Conservation (phyloP, 352 stramenopile species). For the Aphanomyces cochlioides region DNA sequence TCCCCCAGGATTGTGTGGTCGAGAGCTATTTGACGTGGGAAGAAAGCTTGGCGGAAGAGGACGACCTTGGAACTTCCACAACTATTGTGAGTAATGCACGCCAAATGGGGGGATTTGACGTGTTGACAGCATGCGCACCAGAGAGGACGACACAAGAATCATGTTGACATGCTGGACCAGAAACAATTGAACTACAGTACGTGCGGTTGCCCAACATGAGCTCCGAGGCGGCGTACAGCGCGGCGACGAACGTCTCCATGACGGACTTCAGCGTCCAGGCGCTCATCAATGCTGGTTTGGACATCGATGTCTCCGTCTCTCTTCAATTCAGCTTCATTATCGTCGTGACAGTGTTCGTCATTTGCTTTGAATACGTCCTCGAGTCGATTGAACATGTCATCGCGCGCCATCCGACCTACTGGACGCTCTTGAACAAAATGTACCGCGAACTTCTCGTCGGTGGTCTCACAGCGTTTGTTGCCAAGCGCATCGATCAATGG, state of each 20-base stretch:
- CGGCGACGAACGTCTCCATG: too few species aligned
- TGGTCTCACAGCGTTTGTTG: slow-evolving; percentile 26
- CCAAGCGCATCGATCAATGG: slow-evolving; percentile 29
- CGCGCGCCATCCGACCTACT: slow-evolving; percentile 28
- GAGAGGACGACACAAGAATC: neutral
- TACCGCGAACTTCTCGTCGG: slow-evolving; percentile 27
- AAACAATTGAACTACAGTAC: too few species aligned
- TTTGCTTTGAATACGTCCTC: slow-evolving; percentile 16
- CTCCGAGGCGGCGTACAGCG: neutral
- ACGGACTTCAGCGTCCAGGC: slow-evolving; percentile 1
- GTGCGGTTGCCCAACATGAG: too few species aligned
- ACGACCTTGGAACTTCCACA: too few species aligned
- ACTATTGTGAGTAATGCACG: too few species aligned
- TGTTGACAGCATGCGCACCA: too few species aligned
- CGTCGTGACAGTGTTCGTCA: slow-evolving; percentile 12
- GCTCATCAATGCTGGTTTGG: slow-evolving; percentile 24
- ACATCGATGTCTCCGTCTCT: slow-evolving; percentile 10
- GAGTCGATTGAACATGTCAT: slow-evolving; percentile 22
- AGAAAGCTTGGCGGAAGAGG: too few species aligned
- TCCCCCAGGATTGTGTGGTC: too few species aligned
- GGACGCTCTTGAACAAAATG: slow-evolving; percentile 25
- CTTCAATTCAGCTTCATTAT: slow-evolving; percentile 19
- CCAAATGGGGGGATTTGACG: too few species aligned
- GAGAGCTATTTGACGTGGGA: too few species aligned
- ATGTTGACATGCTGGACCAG: neutral